Evolutionary conservation across 148 eudicot species (phyloP), one percentile per base, ranked within the genome.

Genomic region (Suaeda aralocaspica): DNA sequence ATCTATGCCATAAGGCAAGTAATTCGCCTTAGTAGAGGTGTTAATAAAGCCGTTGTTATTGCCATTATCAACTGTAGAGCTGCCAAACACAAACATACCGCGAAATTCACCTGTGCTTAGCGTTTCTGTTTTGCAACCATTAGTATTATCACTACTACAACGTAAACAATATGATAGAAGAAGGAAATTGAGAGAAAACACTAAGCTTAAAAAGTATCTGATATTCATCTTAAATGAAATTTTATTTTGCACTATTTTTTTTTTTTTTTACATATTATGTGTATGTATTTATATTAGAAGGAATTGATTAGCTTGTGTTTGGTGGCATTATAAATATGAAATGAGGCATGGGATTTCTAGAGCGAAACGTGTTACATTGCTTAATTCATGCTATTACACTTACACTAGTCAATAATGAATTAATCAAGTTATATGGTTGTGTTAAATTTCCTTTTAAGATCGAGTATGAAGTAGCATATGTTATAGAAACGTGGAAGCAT

Each of bases 1-100:
- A 75, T 75, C 78, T 19, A 69, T 68, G 34, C 78, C 78, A 42
- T 75, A 75, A 51, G 73, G 78, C 57, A 22, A 25, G 64, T 52
- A 53, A 29, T 69, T 44, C 7, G 73, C 63, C 69, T 69, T 75
- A 16, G 61, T 2, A 15, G 19, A 13, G 12, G 51, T 68, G 4
- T 19, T 25, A 9, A 41, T 26, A 4, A 51, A 61, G 42, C 69
- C 61, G 42, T 75, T 75, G 68, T 69, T 75, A 36, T 69, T 75
- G 22, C 78, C 78, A 44, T 24, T 62, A 18, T 75, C 73, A 4
- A 75, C 2, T 21, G 30, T 12, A 6, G 73, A 69, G 34, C 63
- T 22, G 15, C 78, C 78, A 69, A 68, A 61, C 72, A 61, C 78
- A 69, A 69, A 61, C 69, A 75, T 75, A n/a, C 73, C 69, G 1